These are phyloP conservation scores for Pochonia chlamydosporia DNA, from an alignment of 2,329 filamentous ascomycete genomes.

Conservation along the genomic window DNA sequence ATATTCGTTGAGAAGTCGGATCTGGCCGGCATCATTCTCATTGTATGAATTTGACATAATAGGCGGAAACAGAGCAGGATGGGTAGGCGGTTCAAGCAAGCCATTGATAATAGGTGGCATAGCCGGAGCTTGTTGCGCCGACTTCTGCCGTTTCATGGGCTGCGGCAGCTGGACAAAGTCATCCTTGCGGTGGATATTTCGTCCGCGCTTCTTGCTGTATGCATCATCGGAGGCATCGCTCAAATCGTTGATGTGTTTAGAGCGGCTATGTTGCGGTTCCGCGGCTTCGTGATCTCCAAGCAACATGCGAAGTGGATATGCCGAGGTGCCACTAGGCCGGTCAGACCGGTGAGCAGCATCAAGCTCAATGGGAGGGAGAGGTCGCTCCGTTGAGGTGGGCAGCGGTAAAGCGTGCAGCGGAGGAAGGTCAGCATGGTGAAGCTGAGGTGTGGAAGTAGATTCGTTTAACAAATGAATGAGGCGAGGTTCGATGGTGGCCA, in stretches of 20 bases:
- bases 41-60: slow-evolving; percentile 54
- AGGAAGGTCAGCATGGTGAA: slow-evolving; percentile 47
- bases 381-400: slow-evolving; percentile 36
- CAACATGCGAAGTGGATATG: slow-evolving; percentile 34
- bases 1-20: slow-evolving; percentile 37
- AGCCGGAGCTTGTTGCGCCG: slow-evolving; percentile 45
- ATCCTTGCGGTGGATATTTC: slow-evolving; percentile 45
- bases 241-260: slow-evolving; percentile 40
- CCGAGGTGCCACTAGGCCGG: slow-evolving; percentile 19
- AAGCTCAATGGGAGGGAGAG: slow-evolving; percentile 47
- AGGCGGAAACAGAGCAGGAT: slow-evolving; percentile 57
- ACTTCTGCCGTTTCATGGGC: slow-evolving; percentile 59
- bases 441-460: slow-evolving; percentile 38
- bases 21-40: slow-evolving; percentile 36
- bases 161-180: slow-evolving; percentile 60
- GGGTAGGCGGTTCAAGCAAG: slow-evolving; percentile 55
- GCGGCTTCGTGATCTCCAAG: slow-evolving; percentile 31
- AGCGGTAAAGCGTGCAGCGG: slow-evolving; percentile 44
- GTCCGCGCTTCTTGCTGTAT: slow-evolving; percentile 49
- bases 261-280: slow-evolving; percentile 29
- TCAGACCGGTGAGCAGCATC: slow-evolving; percentile 38
- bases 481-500: slow-evolving; percentile 63
- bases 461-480: slow-evolving; percentile 61
- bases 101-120: slow-evolving; percentile 63
- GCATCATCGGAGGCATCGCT: slow-evolving; percentile 37